These are phyloP conservation scores for Phaffomyces opuntiae DNA, from an alignment of 805 yeast genomes.

Conservation along the genomic window DNA sequence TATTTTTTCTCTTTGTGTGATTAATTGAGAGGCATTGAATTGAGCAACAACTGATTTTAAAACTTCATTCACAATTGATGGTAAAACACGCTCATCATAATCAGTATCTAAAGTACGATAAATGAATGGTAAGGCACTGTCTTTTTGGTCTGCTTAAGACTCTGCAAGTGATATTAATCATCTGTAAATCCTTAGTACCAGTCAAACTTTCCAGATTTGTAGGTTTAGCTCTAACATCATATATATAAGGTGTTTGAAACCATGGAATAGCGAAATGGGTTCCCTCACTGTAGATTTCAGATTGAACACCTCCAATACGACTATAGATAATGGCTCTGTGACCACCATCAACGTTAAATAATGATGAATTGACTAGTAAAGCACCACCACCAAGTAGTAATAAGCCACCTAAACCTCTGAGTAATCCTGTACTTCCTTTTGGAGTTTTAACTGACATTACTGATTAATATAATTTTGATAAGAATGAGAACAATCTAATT, in stretches of 20 bases:
- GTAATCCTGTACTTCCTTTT: constrained; percentile 34
- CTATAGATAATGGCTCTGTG: constrained; percentile 97
- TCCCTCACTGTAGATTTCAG: constrained; percentile 83
- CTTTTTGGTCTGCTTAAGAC: constrained; percentile 87
- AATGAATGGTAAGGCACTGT: constrained; percentile 69
- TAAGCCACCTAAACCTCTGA: constrained; percentile 60
- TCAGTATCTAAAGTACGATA: constrained; percentile 91
- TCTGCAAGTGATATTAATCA: constrained; percentile 98
- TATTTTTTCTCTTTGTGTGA: too few relatives aligned
- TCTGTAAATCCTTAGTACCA: constrained; percentile 96
- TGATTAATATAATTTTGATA: too few relatives aligned
- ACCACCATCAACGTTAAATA: constrained; percentile 95
- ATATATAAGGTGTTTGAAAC: constrained; percentile 86
- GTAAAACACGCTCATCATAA: constrained; percentile 94
- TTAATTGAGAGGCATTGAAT: too few relatives aligned
- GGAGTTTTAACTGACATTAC: constrained; percentile 36
- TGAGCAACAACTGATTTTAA: constrained; percentile 96
- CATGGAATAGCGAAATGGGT: constrained; percentile 93
- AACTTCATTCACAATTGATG: constrained; percentile 98
- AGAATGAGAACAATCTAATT: too few relatives aligned
- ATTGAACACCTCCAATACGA: constrained; percentile 76
- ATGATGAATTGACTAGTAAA: constrained; percentile 43
- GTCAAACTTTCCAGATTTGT: constrained; percentile 93
- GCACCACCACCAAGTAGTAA: constrained; percentile 53
- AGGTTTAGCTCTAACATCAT: constrained; percentile 96